phyloP scores from a whole-genome alignment of 169 alveolate species.

The Besnoitia besnoiti region DNA sequence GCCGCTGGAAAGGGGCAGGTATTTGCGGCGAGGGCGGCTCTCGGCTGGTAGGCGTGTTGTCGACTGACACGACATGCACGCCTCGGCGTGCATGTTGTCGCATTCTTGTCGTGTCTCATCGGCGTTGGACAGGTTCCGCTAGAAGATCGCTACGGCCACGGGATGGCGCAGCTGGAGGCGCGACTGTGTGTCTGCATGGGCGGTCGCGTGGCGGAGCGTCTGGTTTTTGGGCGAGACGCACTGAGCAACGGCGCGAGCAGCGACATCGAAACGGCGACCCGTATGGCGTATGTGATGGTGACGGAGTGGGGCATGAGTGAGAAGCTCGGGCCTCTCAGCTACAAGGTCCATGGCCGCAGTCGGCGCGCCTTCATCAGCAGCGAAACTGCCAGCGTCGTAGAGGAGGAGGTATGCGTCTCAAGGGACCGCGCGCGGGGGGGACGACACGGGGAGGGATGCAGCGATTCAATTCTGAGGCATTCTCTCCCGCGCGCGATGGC shows the following conservation, averaged over 20 bases:
- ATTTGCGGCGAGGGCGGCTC: too few species aligned
- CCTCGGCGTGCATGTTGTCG: neutral
- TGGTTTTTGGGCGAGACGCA: constrained; percentile 89
- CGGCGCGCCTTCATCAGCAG: constrained; percentile 40
- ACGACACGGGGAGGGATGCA: neutral
- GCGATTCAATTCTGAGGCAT: neutral
- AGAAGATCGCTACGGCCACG: constrained; percentile 86
- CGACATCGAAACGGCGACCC: constrained; percentile 90
- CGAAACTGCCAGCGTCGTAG: constrained; percentile 28
- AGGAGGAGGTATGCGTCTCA: constrained; percentile 37
- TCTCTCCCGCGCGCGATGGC: neutral
- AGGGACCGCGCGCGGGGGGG: neutral
- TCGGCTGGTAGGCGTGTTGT: too few species aligned
- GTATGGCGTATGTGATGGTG: constrained; percentile 88
- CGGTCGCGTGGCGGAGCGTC: constrained; percentile 94
- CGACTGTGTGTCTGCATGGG: constrained; percentile 95
- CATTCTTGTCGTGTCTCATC: neutral
- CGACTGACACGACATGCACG: neutral
- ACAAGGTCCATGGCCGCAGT: constrained; percentile 49
- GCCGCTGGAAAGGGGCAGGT: too few species aligned
- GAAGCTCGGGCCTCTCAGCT: constrained; percentile 83
- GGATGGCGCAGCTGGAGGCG: constrained; percentile 89
- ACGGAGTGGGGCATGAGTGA: constrained; percentile 93
- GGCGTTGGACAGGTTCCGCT: constrained; percentile 74
- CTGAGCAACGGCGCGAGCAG: constrained; percentile 93